Percentiles rank a stretch among this genome's conserved stretches.
Evolutionary conservation across 352 stramenopile species (phyloP).

Genomic region (Phytophthora melonis): DNA sequence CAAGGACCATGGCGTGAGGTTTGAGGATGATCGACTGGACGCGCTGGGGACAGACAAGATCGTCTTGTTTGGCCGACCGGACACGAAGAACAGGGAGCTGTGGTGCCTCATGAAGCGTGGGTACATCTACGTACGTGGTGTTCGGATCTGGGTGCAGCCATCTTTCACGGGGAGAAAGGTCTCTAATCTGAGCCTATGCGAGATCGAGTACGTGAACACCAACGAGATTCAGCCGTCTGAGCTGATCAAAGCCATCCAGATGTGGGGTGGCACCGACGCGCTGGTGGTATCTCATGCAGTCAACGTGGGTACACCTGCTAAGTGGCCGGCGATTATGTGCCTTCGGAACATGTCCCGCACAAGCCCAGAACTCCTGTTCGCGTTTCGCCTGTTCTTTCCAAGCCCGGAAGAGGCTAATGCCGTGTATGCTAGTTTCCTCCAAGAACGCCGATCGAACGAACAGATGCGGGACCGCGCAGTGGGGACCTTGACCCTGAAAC

Average conservation of each 20-base stretch:
- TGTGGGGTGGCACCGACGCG: not conserved
- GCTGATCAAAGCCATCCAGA: not conserved
- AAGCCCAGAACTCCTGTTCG: not conserved
- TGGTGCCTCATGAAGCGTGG: not conserved
- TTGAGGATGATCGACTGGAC: not conserved
- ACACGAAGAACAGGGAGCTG: not conserved
- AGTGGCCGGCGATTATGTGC: conserved; percentile 7
- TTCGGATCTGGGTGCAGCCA: conserved; percentile 9
- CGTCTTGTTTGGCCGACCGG: not conserved
- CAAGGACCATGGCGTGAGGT: not conserved
- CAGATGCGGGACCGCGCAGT: too few species aligned
- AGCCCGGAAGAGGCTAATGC: not conserved
- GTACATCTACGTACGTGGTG: not conserved
- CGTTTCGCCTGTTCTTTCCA: conserved; percentile 1
- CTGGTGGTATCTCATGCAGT: conserved; percentile 8
- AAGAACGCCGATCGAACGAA: too few species aligned
- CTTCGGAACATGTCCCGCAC: conserved; percentile 2
- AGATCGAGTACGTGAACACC: conserved; percentile 2
- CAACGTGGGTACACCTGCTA: not conserved
- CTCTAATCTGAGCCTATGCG: not conserved
- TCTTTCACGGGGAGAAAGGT: not conserved
- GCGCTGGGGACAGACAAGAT: not conserved
- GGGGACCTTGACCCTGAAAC: too few species aligned
- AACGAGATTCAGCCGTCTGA: conserved; percentile 2
- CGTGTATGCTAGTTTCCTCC: not conserved